Evolutionary conservation across 2,329 filamentous ascomycete genomes (phyloP).

Genomic region (Xylariaceae sp.): DNA sequence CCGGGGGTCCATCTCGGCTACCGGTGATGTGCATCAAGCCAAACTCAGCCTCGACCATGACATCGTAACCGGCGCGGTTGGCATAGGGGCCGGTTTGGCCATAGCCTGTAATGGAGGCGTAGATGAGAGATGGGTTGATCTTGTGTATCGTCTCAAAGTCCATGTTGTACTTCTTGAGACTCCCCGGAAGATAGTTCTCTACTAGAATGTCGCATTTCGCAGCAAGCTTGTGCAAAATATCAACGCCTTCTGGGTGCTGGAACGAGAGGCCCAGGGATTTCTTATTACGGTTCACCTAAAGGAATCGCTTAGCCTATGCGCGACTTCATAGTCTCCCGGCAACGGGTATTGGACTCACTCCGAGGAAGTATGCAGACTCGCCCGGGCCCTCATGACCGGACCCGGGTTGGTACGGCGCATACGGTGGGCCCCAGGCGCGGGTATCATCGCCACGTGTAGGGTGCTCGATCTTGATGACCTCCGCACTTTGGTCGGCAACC

Average conservation of each 20-base stretch:
- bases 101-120: conserved; percentile 95
- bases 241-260: conserved; percentile 74
- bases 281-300: conserved; percentile 91
- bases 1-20: conserved; percentile 77
- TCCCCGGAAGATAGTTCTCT: conserved; percentile 92
- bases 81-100: conserved; percentile 92
- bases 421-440: conserved; percentile 92
- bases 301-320: conserved; percentile 10
- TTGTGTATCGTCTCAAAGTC: conserved; percentile 77
- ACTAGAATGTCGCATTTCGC: conserved; percentile 87
- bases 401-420: conserved; percentile 68
- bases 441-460: conserved; percentile 89
- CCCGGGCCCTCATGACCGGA: conserved; percentile 64
- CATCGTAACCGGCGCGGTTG: conserved; percentile 87
- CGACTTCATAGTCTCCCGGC: neutral
- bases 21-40: conserved; percentile 99
- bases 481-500: conserved; percentile 53
- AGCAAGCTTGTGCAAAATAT: conserved; percentile 80
- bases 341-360: conserved; percentile 50
- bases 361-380: conserved; percentile 91
- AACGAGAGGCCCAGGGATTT: conserved; percentile 92
- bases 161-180: conserved; percentile 83
- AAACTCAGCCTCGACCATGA: conserved; percentile 99
- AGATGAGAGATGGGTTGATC: conserved; percentile 84
- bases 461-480: conserved; percentile 97